These are phyloP conservation scores for Kondoa malvinella DNA, from an alignment of 768 basidiomycete species.

Conservation along the genomic window DNA sequence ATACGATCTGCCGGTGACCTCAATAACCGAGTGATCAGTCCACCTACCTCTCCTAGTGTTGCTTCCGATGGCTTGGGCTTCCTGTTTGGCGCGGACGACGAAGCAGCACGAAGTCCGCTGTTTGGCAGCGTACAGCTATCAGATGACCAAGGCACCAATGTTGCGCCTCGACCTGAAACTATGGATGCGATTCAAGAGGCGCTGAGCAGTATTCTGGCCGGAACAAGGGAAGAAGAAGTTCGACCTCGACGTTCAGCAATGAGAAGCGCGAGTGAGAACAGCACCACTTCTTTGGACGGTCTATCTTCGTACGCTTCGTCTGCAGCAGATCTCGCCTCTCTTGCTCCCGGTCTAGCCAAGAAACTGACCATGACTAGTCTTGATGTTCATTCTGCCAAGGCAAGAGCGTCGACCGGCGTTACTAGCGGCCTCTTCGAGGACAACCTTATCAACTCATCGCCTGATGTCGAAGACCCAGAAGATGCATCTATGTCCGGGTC, in stretches of 20 bases:
- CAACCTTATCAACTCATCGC: neutral
- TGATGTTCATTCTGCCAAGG: neutral
- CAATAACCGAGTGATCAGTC: no score
- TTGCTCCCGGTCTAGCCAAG: neutral
- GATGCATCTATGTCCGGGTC: neutral
- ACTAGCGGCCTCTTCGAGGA: neutral
- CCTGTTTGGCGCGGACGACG: neutral
- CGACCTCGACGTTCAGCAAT: neutral
- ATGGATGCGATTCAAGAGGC: conserved; percentile 97
- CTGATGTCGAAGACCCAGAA: neutral
- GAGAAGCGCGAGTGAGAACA: neutral
- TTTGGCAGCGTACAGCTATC: conserved; percentile 24
- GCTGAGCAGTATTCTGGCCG: conserved; percentile 45
- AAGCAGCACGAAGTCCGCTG: conserved; percentile 32
- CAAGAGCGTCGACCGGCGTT: neutral
- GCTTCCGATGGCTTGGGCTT: neutral
- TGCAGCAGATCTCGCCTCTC: neutral
- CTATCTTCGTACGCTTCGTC: neutral
- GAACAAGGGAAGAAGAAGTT: neutral
- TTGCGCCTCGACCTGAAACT: conserved; percentile 54
- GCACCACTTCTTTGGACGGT: neutral
- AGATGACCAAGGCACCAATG: conserved; percentile 31
- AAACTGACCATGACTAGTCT: neutral
- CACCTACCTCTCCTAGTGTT: neutral
- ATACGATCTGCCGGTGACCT: no score